Evolutionary conservation across 2,329 filamentous ascomycete species (phyloP), one percentile per base, ranked within the genome.

Genomic region (Botrytis fabae): DNA sequence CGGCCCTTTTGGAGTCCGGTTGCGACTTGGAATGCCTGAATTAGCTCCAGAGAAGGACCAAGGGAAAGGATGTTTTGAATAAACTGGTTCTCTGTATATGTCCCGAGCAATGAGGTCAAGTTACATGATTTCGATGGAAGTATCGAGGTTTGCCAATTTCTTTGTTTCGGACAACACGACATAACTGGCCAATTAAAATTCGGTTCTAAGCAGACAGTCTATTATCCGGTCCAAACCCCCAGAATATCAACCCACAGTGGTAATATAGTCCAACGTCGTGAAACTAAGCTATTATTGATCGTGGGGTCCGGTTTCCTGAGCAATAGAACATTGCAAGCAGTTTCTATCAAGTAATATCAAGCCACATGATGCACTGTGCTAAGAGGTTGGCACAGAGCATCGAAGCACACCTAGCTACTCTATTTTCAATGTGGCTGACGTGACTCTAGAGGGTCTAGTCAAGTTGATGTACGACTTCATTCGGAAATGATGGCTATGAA

Each of bases 281-380:
- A 69, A 69, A 69, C 65, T 44, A 51, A 48, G 54, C 12, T 42
- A 25, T 42, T 57, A 51, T 18, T 51, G 51, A 69, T 69, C 65
- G 48, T 69, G 48, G 65, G 54, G 65, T 44, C 32, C 25, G 40
- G 28, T 42, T 57, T 42, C 40, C 65, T n/a, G 65, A 38, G 35
- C 18, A 42, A 22, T 48, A 42, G 22, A 16, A 16, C 35, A 57
- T 57, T n/a, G 9, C 40, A 57, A 4, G 35, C 25, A 32, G 25
- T 59, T 59, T 68, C 25, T 40, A 57, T 69, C 48, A 69, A 57
- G 65, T 69, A 69, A 57, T 57, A 42, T 25, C 51, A 57, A 69
- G 48, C 65, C 65, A 69, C 48, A 69, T 69, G 65, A 57, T 69
- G 35, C 65, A 54, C 48, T 42, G 28, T 32, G 14, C 48, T 42